phyloP scores from a whole-genome alignment of 2,329 filamentous ascomycete species.

The Hysterium pulicare region DNA sequence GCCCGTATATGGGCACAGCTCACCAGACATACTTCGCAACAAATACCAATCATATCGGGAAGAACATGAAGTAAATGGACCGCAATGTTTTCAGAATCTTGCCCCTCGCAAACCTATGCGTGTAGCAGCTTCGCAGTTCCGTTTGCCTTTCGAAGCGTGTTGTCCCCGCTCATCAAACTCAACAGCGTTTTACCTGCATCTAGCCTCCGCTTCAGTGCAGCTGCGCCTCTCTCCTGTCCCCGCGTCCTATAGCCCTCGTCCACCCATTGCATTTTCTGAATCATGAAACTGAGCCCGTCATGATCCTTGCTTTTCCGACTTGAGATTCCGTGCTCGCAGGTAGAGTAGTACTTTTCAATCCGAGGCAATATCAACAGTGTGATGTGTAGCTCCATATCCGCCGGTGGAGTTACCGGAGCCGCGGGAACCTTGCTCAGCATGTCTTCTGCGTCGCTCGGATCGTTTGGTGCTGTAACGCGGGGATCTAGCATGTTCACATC shows the following conservation, averaged over 20 bases:
- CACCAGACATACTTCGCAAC: no score
- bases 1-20: background rate
- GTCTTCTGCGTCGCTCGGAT: constrained; percentile 43
- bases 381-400: constrained; percentile 78
- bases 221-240: constrained; percentile 36
- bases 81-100: no score
- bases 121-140: constrained; percentile 26
- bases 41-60: background rate
- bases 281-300: constrained; percentile 86
- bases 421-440: constrained; percentile 38
- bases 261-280: constrained; percentile 80
- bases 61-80: no score
- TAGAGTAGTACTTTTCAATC: constrained; percentile 71
- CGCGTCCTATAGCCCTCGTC: constrained; percentile 59
- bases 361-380: constrained; percentile 79
- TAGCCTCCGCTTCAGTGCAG: constrained; percentile 34
- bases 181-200: constrained; percentile 35
- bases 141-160: constrained; percentile 16
- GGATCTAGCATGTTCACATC: constrained; percentile 64
- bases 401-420: constrained; percentile 60
- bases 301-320: constrained; percentile 79
- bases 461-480: constrained; percentile 45
- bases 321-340: constrained; percentile 74
- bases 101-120: background rate
- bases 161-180: constrained; percentile 26